These are phyloP conservation scores for Euphrasia arctica DNA, from an alignment of 305 asterid species.

Conservation along the genomic window DNA sequence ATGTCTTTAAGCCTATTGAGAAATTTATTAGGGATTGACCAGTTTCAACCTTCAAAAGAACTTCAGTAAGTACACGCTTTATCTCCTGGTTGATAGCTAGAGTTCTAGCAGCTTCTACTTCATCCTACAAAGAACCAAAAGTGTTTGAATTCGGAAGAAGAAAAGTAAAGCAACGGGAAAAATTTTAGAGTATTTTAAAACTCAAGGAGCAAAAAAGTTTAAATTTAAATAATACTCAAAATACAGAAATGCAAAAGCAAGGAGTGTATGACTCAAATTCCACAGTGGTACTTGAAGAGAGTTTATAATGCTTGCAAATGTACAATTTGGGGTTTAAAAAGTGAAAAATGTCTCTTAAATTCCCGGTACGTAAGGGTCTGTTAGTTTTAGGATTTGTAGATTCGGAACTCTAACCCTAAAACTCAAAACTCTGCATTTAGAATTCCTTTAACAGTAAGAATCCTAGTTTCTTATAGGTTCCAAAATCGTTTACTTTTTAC, in stretches of 20 bases:
- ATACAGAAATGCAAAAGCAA: constrained; percentile 9
- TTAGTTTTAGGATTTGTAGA: too few relatives aligned
- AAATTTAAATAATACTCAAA: not conserved
- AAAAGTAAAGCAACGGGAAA: constrained; percentile 4
- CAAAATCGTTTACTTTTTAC: too few relatives aligned
- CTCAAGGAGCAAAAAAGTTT: constrained; percentile 16
- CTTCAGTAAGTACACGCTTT: constrained; percentile 92
- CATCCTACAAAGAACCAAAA: constrained; percentile 60
- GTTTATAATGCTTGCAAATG: not conserved
- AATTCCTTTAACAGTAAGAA: too few relatives aligned
- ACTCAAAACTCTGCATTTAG: too few relatives aligned
- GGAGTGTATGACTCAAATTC: constrained; percentile 5
- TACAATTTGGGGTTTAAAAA: constrained; percentile 12
- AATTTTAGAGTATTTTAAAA: constrained; percentile 1
- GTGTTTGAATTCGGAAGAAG: constrained; percentile 17
- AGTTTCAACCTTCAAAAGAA: constrained; percentile 84
- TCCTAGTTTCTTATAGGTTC: too few relatives aligned
- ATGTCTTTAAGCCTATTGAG: constrained; percentile 25
- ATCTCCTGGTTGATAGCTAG: constrained; percentile 92
- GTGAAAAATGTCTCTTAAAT: constrained; percentile 9
- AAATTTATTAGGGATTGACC: constrained; percentile 30
- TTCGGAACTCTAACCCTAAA: too few relatives aligned
- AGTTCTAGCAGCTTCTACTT: constrained; percentile 79
- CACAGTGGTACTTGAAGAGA: constrained; percentile 3
- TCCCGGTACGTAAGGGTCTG: not conserved